Evolutionary conservation across 495 filamentous ascomycete species (phyloP).

Genomic region (Neurospora sp.): DNA sequence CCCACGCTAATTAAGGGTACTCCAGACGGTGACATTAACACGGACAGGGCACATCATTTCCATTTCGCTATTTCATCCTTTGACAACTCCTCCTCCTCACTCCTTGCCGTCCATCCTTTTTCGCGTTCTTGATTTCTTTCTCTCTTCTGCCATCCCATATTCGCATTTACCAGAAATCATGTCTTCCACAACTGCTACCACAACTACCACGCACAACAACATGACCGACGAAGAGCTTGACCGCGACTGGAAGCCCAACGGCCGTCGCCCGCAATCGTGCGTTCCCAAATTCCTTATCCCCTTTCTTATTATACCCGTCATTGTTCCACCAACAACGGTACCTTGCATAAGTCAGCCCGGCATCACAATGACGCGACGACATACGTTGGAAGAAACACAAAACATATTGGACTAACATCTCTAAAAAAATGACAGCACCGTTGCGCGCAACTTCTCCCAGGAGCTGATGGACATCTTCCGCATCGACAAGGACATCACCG

Average conservation of each 20-base stretch:
- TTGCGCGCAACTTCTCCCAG: conserved; percentile 77
- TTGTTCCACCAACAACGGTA: not conserved
- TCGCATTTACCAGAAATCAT: not conserved
- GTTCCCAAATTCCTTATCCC: conserved; percentile 22
- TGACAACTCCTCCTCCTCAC: not conserved
- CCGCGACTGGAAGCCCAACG: conserved; percentile 67
- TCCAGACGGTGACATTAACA: not conserved
- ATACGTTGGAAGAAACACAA: not conserved
- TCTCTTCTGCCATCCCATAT: conserved; percentile 20
- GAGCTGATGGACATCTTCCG: conserved; percentile 84
- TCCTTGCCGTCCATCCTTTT: not conserved
- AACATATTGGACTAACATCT: conserved; percentile 4
- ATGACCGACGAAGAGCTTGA: conserved; percentile 54
- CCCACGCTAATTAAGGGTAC: not conserved
- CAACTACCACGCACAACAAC: conserved; percentile 19
- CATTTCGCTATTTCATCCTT: conserved; percentile 1
- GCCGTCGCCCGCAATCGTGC: conserved; percentile 71
- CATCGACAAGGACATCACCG: conserved; percentile 67
- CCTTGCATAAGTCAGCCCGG: not conserved
- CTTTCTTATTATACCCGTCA: not conserved
- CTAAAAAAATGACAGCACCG: conserved; percentile 46
- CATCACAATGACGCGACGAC: not conserved
- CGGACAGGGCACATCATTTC: not conserved
- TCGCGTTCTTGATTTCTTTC: conserved; percentile 21
- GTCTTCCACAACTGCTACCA: not conserved